Evolutionary conservation across 805 yeast species (phyloP), one percentile per base, ranked within the genome.

Genomic region (Starmerella sp.): DNA sequence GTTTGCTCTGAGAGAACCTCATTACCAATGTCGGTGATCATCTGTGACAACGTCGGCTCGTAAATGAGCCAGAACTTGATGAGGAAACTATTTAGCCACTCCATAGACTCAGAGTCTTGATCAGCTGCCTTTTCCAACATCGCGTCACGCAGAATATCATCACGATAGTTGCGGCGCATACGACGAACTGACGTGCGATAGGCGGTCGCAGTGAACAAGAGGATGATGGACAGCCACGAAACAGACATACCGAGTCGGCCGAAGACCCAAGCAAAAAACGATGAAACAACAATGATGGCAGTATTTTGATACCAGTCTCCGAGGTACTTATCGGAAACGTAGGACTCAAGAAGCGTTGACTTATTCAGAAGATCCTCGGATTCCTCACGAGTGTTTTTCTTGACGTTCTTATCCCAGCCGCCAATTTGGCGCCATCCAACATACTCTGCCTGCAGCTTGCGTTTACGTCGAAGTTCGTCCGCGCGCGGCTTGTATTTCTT

Each of bases 281-380:
- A 89, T 6, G 84, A 88, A 28, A 77, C 67, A 34, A 84, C 73
- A 55, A 88, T 72, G 38, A 82, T 75, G 0, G 79, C 96, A n/a
- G 83, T 82, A 52, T 84, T 83, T 68, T 93, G 97, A 66, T 84
- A 93, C 98, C 98, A 93, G 66, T 93, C 97, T 52, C 98, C 98
- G 63, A 85, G 86, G 14, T 80, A 77, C 38, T 71, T 74, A 32
- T 86, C 84, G 7, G 95, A 95, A 53, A 93, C 71, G 63, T 83
- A 78, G 56, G 79, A 76, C 64, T 89, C 96, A 56, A 90, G 72
- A 37, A 85, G 64, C 0, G 97, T 86, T 22, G 88, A 81, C 29
- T 79, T 77, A 29, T 83, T 76, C 55, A 81, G 70, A 62, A 89
- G 72, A 67, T 89, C 96, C 59, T 78, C 75, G 63, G 87, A 95